These are phyloP conservation scores for Trapa bicornis DNA, from an alignment of 345 rosid species.

Conservation along the genomic window DNA sequence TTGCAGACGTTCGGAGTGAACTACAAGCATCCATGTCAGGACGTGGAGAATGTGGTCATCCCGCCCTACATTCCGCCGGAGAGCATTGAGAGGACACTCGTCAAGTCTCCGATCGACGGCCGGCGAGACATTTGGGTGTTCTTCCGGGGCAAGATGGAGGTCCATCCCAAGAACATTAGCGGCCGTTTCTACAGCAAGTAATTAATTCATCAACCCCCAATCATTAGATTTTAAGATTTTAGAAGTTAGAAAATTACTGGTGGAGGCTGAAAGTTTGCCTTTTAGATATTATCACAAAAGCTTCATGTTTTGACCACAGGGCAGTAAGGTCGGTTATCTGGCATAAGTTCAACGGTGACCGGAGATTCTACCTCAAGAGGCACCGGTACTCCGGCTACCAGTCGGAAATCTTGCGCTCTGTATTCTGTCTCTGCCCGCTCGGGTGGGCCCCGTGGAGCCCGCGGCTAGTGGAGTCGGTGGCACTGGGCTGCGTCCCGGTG, in stretches of 20 bases:
- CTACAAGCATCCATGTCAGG: constrained; percentile 81
- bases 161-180: constrained; percentile 79
- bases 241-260: too few relatives aligned
- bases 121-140: constrained; percentile 72
- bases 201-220: not conserved
- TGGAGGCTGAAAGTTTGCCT: too few relatives aligned
- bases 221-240: not conserved
- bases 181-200: constrained; percentile 95
- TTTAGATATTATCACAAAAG: too few relatives aligned
- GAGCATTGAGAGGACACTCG: constrained; percentile 34
- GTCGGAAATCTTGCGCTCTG: constrained; percentile 66
- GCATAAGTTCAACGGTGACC: constrained; percentile 52
- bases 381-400: constrained; percentile 74
- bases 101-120: constrained; percentile 28
- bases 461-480: constrained; percentile 74
- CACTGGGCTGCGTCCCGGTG: constrained; percentile 85
- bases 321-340: constrained; percentile 78
- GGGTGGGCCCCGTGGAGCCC: constrained; percentile 99
- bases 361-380: constrained; percentile 64
- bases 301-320: constrained; percentile 19
- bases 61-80: constrained; percentile 78
- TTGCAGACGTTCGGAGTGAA: constrained; percentile 87
- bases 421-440: constrained; percentile 77
- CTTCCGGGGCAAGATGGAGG: constrained; percentile 95
- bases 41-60: constrained; percentile 61